These are phyloP conservation scores for Fusarium sp. DNA, from an alignment of 2,329 filamentous ascomycete species.

Conservation along the genomic window DNA sequence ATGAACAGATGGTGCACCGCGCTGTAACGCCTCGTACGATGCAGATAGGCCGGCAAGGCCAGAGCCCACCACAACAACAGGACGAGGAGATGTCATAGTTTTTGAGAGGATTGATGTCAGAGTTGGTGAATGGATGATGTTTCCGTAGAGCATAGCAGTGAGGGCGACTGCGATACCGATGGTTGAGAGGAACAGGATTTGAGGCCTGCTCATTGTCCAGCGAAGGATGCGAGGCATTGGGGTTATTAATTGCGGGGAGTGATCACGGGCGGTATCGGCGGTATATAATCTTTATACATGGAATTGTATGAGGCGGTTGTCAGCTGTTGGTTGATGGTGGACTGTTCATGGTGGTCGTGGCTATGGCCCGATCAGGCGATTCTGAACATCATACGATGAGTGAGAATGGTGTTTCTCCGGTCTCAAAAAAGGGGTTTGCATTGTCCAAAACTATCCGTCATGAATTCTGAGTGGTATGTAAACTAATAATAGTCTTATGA, in stretches of 20 bases:
- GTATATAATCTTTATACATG: constrained; percentile 32
- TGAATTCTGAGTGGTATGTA: background rate
- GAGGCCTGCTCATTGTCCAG: constrained; percentile 46
- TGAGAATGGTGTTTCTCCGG: constrained; percentile 27
- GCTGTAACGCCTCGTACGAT: constrained; percentile 65
- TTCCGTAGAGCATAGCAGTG: constrained; percentile 48
- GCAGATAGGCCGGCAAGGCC: constrained; percentile 72
- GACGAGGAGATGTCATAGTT: constrained; percentile 39
- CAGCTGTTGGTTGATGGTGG: constrained; percentile 33
- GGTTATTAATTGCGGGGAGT: constrained; percentile 15
- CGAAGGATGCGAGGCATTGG: constrained; percentile 47
- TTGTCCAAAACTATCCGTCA: background rate
- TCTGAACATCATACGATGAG: constrained; percentile 35
- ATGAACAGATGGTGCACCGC: constrained; percentile 61
- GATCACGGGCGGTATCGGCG: constrained; percentile 39
- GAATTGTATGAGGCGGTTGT: constrained; percentile 1
- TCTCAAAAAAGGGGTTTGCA: background rate
- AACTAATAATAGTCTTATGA: background rate
- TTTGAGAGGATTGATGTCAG: constrained; percentile 43
- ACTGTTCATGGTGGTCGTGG: constrained; percentile 30
- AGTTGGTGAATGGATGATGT: constrained; percentile 34
- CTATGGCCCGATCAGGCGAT: constrained; percentile 35
- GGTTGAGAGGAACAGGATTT: constrained; percentile 44
- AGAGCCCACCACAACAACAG: constrained; percentile 71
- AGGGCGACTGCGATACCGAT: constrained; percentile 45